These are phyloP conservation scores for Laetiporus sulphureus DNA, from an alignment of 1,284 basidiomycete species.

Conservation along the genomic window DNA sequence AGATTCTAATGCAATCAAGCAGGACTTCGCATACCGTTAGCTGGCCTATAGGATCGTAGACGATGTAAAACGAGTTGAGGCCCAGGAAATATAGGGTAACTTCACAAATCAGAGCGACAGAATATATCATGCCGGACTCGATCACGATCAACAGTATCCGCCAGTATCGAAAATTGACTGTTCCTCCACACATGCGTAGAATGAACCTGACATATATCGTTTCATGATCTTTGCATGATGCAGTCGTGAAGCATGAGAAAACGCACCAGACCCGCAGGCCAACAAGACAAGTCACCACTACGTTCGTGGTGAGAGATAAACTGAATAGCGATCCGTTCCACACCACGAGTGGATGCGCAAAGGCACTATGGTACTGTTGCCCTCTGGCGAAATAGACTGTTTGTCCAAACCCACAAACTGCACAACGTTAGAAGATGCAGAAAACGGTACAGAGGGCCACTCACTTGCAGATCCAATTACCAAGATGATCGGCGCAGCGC, in stretches of 20 bases:
- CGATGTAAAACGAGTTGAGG: conserved; percentile 34
- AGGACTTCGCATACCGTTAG: conserved; percentile 25
- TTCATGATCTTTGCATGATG: not conserved
- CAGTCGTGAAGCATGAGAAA: not conserved
- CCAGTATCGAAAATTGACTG: conserved; percentile 24
- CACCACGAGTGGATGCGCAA: conserved; percentile 21
- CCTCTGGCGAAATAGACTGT: conserved; percentile 29
- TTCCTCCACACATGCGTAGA: conserved; percentile 17
- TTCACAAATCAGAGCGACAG: conserved; percentile 30
- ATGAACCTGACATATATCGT: conserved; percentile 22
- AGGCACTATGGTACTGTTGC: conserved; percentile 28
- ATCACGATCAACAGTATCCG: conserved; percentile 30
- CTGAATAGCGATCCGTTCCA: conserved; percentile 35
- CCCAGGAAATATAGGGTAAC: conserved; percentile 32
- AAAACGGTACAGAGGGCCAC: not conserved
- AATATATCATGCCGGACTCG: conserved; percentile 35
- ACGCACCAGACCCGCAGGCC: conserved; percentile 30
- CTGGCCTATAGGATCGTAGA: conserved; percentile 35
- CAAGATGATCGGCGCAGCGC: conserved; percentile 25
- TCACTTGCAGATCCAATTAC: conserved; percentile 29
- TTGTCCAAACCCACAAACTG: conserved; percentile 32
- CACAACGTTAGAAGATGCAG: not conserved
- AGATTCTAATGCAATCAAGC: not conserved
- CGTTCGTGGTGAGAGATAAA: conserved; percentile 33
- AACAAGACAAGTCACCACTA: conserved; percentile 29